These are phyloP conservation scores for Labyrinthula sp. DNA, from an alignment of 352 stramenopile genomes.

Conservation along the genomic window DNA sequence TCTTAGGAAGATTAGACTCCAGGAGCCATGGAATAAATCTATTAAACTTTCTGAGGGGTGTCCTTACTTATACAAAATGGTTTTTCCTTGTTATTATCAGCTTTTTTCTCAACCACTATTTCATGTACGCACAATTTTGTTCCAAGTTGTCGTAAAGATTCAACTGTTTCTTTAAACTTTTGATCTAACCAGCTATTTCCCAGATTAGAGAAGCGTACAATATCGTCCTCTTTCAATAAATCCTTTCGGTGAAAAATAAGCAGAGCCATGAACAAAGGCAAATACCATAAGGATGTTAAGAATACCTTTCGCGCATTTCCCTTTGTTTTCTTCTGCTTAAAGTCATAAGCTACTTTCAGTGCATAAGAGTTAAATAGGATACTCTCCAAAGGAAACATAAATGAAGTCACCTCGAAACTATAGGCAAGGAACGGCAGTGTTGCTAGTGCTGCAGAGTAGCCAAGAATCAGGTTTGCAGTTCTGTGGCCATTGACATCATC, in stretches of 20 bases:
- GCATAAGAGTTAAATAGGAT: slow-evolving; percentile 80
- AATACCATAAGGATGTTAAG: slow-evolving; percentile 84
- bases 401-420: slow-evolving; percentile 72
- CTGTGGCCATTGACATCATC: slow-evolving; percentile 66
- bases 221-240: no score
- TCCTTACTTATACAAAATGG: no score
- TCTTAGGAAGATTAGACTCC: no score
- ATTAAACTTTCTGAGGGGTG: no score
- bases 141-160: no score
- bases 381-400: slow-evolving; percentile 94
- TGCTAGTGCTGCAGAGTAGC: slow-evolving; percentile 79
- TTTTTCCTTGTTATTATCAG: no score
- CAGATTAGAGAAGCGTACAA: no score
- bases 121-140: no score
- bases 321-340: slow-evolving; percentile 74
- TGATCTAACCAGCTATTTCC: no score
- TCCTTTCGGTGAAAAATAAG: slow-evolving; percentile 89
- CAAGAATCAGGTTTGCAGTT: slow-evolving; percentile 65
- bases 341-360: slow-evolving; percentile 76
- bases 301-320: slow-evolving; percentile 87
- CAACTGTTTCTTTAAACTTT: no score
- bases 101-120: no score
- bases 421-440: slow-evolving; percentile 73
- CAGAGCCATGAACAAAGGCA: slow-evolving; percentile 81
- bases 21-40: no score